These are phyloP conservation scores for Acer yangbiense DNA, from an alignment of 345 rosid species.

Conservation along the genomic window DNA sequence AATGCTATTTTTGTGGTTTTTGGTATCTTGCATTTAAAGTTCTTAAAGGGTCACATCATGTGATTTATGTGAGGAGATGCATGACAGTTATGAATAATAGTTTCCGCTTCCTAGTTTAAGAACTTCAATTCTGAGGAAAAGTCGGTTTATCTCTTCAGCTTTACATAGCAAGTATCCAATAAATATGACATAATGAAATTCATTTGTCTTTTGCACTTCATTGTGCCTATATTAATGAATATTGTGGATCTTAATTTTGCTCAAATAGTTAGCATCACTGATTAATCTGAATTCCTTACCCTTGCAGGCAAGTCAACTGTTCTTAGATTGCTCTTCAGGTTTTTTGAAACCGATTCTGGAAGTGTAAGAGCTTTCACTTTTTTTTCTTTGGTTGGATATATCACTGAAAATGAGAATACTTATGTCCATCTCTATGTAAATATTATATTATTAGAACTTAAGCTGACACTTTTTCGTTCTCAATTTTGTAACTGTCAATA, in stretches of 20 bases:
- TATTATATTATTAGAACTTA: neutral
- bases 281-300: slow-evolving; percentile 30
- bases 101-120: neutral
- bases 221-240: slow-evolving; percentile 1
- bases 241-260: slow-evolving; percentile 3
- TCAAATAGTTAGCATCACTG: slow-evolving; percentile 18
- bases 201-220: neutral
- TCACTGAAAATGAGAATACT: neutral
- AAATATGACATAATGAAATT: neutral
- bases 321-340: slow-evolving; percentile 88
- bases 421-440: neutral
- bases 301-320: slow-evolving; percentile 95
- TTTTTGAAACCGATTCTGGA: slow-evolving; percentile 82
- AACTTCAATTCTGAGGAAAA: neutral
- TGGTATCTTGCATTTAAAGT: neutral
- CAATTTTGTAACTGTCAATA: neutral
- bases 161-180: neutral
- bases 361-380: slow-evolving; percentile 52
- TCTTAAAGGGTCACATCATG: neutral
- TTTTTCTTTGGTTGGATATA: neutral
- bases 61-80: neutral
- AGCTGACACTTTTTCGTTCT: neutral
- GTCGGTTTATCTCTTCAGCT: neutral
- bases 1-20: neutral
- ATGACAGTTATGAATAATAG: neutral